A percentile compares a stretch with the other conserved stretches of the same genome.
Evolutionary conservation across 1,139 yeast species (phyloP).

Genomic region (Meyerozyma athensensis): DNA sequence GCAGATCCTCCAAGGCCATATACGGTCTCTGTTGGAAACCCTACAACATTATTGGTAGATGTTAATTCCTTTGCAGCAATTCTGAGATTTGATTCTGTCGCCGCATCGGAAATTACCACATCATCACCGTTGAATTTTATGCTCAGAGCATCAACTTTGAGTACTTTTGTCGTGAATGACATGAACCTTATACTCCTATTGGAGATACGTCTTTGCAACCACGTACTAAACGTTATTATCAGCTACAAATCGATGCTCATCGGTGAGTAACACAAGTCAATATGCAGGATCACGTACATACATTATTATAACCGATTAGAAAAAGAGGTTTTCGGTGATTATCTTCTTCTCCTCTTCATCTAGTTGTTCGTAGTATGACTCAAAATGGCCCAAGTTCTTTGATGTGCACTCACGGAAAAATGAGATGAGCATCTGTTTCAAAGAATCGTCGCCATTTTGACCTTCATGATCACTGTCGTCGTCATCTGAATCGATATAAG

Average conservation of each 20-base stretch:
- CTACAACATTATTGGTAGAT: constrained; percentile 59
- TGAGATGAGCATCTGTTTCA: constrained; percentile 43
- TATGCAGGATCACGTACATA: no score
- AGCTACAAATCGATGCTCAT: neutral
- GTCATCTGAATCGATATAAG: constrained; percentile 47
- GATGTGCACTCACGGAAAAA: constrained; percentile 65
- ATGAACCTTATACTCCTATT: constrained; percentile 6
- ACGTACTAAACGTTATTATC: neutral
- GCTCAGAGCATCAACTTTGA: constrained; percentile 26
- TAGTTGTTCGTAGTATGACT: constrained; percentile 47
- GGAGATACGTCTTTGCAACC: neutral
- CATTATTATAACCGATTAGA: no score
- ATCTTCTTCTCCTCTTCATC: constrained; percentile 54
- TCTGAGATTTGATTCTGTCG: constrained; percentile 45
- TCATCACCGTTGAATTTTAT: constrained; percentile 23
- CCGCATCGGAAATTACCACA: constrained; percentile 39
- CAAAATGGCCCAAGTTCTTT: constrained; percentile 51
- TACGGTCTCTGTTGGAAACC: constrained; percentile 96
- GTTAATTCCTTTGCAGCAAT: constrained; percentile 57
- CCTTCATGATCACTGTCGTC: constrained; percentile 32
- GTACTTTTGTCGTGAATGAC: constrained; percentile 25
- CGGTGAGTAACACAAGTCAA: neutral
- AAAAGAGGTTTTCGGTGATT: constrained; percentile 43
- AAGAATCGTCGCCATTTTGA: constrained; percentile 34
- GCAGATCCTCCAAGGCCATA: constrained; percentile 94